Evolutionary conservation across 2,329 filamentous ascomycete genomes (phyloP).

Genomic region (Apiospora rasikravindrae): DNA sequence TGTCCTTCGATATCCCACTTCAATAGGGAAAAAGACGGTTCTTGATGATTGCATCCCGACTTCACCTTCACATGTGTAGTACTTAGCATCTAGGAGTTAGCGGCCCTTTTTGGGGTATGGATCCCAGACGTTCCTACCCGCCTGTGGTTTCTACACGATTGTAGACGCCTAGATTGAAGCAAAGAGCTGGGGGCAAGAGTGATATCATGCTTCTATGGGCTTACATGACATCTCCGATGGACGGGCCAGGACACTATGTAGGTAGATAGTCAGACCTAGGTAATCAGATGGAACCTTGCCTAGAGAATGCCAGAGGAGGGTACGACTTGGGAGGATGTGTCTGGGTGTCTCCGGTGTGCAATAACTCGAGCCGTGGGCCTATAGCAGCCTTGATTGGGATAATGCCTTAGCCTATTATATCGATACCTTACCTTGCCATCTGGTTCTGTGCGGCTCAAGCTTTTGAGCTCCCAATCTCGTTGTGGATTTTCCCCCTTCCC

Average conservation of each 20-base stretch:
- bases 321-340: neutral
- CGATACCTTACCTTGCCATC: slow-evolving; percentile 11
- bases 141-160: neutral
- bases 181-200: neutral
- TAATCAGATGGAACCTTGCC: slow-evolving; percentile 6
- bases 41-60: neutral
- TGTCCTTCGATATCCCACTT: neutral
- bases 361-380: slow-evolving; percentile 15
- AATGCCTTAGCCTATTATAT: slow-evolving; percentile 20
- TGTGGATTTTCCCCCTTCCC: slow-evolving; percentile 14
- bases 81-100: neutral
- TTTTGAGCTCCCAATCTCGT: slow-evolving; percentile 17
- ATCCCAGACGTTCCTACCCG: neutral
- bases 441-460: slow-evolving; percentile 19
- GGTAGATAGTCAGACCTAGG: slow-evolving; percentile 11
- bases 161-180: neutral
- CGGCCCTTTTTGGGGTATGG: neutral
- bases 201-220: slow-evolving; percentile 3
- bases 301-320: neutral
- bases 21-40: neutral
- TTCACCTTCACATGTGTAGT: neutral
- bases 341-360: slow-evolving; percentile 7
- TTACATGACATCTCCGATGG: neutral
- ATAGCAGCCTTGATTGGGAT: slow-evolving; percentile 11
- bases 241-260: neutral